Percentiles rank a stretch among this genome's conserved stretches.
These are phyloP conservation scores for Prunus salicina DNA, from an alignment of 306 rosid species.

Conservation along the genomic window DNA sequence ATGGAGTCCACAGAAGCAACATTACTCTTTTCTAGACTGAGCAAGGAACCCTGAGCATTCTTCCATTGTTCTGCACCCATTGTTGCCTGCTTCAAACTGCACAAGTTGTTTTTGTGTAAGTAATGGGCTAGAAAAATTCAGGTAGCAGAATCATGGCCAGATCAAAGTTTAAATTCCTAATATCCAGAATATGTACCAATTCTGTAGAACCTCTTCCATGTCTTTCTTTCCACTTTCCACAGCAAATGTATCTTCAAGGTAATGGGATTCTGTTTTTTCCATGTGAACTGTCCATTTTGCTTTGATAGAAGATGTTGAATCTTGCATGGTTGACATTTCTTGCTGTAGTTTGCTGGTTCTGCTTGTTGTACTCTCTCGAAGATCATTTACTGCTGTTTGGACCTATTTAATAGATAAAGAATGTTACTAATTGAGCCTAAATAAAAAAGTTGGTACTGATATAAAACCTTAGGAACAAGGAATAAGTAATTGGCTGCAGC, in stretches of 20 bases:
- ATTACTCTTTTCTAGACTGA: slow-evolving; percentile 66
- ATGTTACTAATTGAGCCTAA: not conserved
- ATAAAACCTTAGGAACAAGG: not conserved
- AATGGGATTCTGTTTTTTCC: slow-evolving; percentile 79
- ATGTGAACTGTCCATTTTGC: slow-evolving; percentile 80
- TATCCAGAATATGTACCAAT: slow-evolving; percentile 50
- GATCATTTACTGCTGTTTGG: slow-evolving; percentile 83
- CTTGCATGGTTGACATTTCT: slow-evolving; percentile 90
- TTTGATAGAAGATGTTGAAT: slow-evolving; percentile 73
- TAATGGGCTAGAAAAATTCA: slow-evolving; percentile 13
- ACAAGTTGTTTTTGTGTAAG: slow-evolving; percentile 19
- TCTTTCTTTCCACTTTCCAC: slow-evolving; percentile 84
- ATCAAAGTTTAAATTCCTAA: not conserved
- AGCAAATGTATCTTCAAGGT: slow-evolving; percentile 68
- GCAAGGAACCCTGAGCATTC: slow-evolving; percentile 89
- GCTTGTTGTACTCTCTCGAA: slow-evolving; percentile 86
- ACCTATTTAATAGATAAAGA: slow-evolving; percentile 44
- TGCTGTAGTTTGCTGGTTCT: slow-evolving; percentile 69
- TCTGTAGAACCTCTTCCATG: slow-evolving; percentile 79
- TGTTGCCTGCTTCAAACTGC: slow-evolving; percentile 82
- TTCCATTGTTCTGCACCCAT: slow-evolving; percentile 93
- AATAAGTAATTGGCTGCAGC: not conserved
- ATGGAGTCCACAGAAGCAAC: slow-evolving; percentile 78
- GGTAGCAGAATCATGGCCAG: slow-evolving; percentile 11
- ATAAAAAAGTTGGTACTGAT: not conserved